phyloP scores from a whole-genome alignment of 2,329 filamentous ascomycete species.

The Amylocarpus encephaloides region DNA sequence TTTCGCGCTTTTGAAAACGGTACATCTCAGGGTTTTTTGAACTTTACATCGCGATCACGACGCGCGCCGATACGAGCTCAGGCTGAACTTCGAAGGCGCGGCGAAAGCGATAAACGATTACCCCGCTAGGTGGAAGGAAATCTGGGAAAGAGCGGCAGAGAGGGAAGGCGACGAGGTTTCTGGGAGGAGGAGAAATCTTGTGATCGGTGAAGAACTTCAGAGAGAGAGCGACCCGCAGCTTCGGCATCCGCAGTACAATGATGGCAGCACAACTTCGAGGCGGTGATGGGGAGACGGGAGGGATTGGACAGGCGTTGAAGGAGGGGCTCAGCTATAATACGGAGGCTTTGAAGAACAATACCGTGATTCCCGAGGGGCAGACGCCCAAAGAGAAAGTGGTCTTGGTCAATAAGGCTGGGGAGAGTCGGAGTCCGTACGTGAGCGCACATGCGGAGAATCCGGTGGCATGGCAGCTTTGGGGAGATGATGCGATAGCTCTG shows the following conservation, averaged over 20 bases:
- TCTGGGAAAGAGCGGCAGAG: too few relatives aligned
- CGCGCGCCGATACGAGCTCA: too few relatives aligned
- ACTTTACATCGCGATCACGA: too few relatives aligned
- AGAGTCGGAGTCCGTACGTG: conserved; percentile 63
- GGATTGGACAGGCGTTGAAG: conserved; percentile 24
- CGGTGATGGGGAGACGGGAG: conserved; percentile 16
- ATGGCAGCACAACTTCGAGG: conserved; percentile 27
- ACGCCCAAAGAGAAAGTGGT: conserved; percentile 14
- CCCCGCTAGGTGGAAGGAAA: too few relatives aligned
- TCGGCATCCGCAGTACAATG: conserved; percentile 9
- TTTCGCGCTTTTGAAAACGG: too few relatives aligned
- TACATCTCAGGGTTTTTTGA: too few relatives aligned
- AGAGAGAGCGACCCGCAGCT: too few relatives aligned
- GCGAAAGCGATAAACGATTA: too few relatives aligned
- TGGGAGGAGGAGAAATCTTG: too few relatives aligned
- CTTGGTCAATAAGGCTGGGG: conserved; percentile 49
- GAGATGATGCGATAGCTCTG: conserved; percentile 65
- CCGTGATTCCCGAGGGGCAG: conserved; percentile 6
- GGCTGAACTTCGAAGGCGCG: too few relatives aligned
- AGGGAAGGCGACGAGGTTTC: too few relatives aligned
- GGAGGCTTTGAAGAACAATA: background rate
- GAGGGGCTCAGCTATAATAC: conserved; percentile 5
- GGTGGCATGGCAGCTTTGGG: conserved; percentile 89
- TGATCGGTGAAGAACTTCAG: too few relatives aligned
- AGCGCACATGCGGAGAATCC: conserved; percentile 71